A percentile compares a stretch with the other conserved stretches of the same genome.
Conservation (phyloP, 306 rosid genomes). For the Glycyrrhiza uralensis region DNA sequence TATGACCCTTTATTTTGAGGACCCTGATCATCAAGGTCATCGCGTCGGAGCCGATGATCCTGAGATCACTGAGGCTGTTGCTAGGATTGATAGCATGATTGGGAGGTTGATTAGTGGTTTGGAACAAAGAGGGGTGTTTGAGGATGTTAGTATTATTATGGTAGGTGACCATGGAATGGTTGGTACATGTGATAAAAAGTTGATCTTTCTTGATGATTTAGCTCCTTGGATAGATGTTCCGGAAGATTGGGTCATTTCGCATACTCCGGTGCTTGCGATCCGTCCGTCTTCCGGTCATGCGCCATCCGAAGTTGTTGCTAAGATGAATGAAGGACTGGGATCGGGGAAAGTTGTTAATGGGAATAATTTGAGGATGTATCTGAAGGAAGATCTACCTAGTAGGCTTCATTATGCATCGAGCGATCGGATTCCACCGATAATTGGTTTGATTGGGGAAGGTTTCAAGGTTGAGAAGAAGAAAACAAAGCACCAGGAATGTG, state of each 20-base stretch:
- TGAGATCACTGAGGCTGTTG: constrained; percentile 72
- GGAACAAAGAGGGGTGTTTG: constrained; percentile 75
- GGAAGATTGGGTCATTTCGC: constrained; percentile 52
- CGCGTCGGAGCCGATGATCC: constrained; percentile 92
- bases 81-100: constrained; percentile 71
- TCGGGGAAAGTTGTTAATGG: constrained; percentile 87
- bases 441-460: constrained; percentile 79
- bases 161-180: constrained; percentile 99
- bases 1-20: constrained; percentile 95
- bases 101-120: constrained; percentile 83
- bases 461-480: constrained; percentile 83
- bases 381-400: constrained; percentile 81
- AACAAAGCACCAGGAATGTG: constrained; percentile 61
- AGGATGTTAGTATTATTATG: constrained; percentile 78
- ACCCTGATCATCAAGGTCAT: constrained; percentile 97
- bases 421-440: constrained; percentile 69
- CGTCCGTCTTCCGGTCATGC: constrained; percentile 55
- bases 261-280: constrained; percentile 71
- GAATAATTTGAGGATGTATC: constrained; percentile 60
- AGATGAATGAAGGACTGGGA: constrained; percentile 74
- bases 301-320: constrained; percentile 46
- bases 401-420: constrained; percentile 71
- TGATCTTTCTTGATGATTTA: constrained; percentile 71
- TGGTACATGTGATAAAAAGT: constrained; percentile 89
- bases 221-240: constrained; percentile 73